phyloP scores from a whole-genome alignment of 2,329 filamentous ascomycete species.

The Zalaria sp. region DNA sequence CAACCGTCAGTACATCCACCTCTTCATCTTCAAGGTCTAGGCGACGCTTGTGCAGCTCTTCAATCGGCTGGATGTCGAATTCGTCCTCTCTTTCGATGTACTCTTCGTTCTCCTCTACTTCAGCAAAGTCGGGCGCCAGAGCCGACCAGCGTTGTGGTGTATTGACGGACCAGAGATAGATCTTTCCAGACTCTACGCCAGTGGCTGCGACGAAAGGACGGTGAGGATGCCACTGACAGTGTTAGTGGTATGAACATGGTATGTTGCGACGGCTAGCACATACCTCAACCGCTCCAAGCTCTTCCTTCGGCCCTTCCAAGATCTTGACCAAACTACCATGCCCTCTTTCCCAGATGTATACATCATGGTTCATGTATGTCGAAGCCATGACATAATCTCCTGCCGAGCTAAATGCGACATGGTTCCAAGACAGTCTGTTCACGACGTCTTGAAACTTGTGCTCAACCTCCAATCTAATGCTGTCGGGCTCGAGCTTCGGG shows the following conservation, averaged over 20 bases:
- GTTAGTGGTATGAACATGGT: not conserved
- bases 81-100: constrained; percentile 94
- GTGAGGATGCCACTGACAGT: constrained; percentile 66
- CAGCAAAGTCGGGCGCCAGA: constrained; percentile 87
- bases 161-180: constrained; percentile 93
- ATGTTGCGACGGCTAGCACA: not conserved
- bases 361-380: constrained; percentile 95
- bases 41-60: constrained; percentile 82
- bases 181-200: constrained; percentile 79
- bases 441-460: constrained; percentile 98
- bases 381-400: constrained; percentile 94
- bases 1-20: constrained; percentile 74
- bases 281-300: constrained; percentile 80
- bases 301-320: constrained; percentile 90
- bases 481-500: constrained; percentile 61
- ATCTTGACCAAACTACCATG: constrained; percentile 93
- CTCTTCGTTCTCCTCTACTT: constrained; percentile 96
- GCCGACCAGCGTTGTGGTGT: constrained; percentile 96
- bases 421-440: constrained; percentile 90
- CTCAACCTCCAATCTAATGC: constrained; percentile 78
- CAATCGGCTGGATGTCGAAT: constrained; percentile 91
- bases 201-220: constrained; percentile 80
- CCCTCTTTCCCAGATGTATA: constrained; percentile 94
- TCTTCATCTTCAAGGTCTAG: constrained; percentile 88
- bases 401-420: constrained; percentile 85